Conservation (phyloP, 139 green algal genomes). For the Tetratostichococcus sp. region DNA sequence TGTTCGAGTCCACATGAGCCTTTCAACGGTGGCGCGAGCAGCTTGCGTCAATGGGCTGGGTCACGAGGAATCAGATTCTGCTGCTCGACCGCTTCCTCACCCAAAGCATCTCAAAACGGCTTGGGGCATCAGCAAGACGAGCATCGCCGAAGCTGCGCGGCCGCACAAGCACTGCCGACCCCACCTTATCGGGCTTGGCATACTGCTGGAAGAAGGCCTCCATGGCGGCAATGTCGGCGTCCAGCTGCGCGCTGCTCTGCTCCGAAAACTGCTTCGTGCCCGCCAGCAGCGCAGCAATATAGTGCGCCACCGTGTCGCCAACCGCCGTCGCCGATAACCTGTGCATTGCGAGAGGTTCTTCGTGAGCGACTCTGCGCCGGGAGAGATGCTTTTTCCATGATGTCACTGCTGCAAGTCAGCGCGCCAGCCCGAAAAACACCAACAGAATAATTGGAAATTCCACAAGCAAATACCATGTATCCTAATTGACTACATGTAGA, state of each 20-base stretch:
- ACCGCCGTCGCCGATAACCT: constrained; percentile 42
- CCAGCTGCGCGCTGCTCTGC: constrained; percentile 19
- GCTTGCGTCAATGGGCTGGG: too few relatives aligned
- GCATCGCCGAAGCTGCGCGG: too few relatives aligned
- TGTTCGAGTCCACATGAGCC: too few relatives aligned
- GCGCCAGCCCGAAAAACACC: constrained; percentile 55
- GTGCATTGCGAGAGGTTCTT: neutral
- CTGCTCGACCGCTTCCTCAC: too few relatives aligned
- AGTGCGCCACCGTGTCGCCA: constrained; percentile 46
- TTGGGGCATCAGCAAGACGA: too few relatives aligned
- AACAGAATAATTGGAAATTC: constrained; percentile 47
- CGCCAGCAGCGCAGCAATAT: constrained; percentile 40
- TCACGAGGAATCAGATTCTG: too few relatives aligned
- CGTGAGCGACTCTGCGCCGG: too few relatives aligned
- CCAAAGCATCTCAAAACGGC: too few relatives aligned
- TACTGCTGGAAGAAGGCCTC: constrained; percentile 46
- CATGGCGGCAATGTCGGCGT: constrained; percentile 33
- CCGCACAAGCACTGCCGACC: too few relatives aligned
- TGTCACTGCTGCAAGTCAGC: too few relatives aligned
- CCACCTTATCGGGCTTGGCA: constrained; percentile 36
- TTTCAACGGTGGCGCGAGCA: too few relatives aligned
- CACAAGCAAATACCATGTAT: constrained; percentile 61
- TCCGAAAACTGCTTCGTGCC: constrained; percentile 20
- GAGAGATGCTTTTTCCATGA: too few relatives aligned
- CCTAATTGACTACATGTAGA: constrained; percentile 68